Evolutionary conservation across 1,284 basidiomycete species (phyloP).

Genomic region (Hypsizygus ulmarius): DNA sequence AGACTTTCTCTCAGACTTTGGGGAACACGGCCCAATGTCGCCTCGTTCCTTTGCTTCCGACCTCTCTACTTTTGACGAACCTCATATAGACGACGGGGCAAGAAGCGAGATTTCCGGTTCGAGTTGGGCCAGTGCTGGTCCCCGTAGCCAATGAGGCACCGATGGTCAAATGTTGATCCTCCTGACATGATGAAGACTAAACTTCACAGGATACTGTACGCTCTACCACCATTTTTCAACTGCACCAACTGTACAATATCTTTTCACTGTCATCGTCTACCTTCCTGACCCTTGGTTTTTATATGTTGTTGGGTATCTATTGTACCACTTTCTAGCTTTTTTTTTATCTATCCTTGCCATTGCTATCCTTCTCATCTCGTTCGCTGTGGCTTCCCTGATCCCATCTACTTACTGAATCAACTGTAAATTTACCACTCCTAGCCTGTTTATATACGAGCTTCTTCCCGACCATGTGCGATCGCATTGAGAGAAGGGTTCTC

Average conservation of each 20-base stretch:
- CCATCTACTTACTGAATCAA: neutral
- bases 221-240: neutral
- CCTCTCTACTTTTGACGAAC: conserved; percentile 7
- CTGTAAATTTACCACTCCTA: conserved; percentile 7
- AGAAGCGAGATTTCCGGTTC: conserved; percentile 16
- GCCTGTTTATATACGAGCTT: conserved; percentile 13
- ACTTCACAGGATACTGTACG: neutral
- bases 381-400: neutral
- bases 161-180: neutral
- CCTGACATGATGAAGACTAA: neutral
- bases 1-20: conserved; percentile 21
- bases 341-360: neutral
- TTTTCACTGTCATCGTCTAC: neutral
- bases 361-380: neutral
- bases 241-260: neutral
- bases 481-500: no score
- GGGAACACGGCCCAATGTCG: conserved; percentile 13
- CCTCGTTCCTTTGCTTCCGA: conserved; percentile 13
- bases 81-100: conserved; percentile 9
- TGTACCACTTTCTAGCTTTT: neutral
- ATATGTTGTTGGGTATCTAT: neutral
- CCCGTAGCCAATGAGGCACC: conserved; percentile 8
- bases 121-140: conserved; percentile 20
- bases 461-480: neutral
- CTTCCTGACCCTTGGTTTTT: neutral